Evolutionary conservation across 495 filamentous ascomycete genomes (phyloP).

Genomic region (Penicillium tannophilum): DNA sequence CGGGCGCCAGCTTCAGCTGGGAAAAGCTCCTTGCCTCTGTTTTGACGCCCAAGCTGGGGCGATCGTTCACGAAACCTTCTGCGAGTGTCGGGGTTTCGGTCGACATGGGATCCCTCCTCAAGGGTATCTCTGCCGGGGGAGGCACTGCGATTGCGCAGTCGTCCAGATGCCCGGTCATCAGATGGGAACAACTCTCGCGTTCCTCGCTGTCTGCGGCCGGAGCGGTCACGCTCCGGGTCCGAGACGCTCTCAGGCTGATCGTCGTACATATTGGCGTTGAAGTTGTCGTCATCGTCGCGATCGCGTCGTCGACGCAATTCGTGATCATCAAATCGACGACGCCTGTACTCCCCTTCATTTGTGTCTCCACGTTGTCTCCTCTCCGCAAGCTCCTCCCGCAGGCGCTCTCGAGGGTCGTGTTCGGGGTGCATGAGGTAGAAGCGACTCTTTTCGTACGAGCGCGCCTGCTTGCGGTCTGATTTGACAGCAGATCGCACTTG

Average conservation of each 20-base stretch:
- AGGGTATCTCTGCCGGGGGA: conserved; percentile 67
- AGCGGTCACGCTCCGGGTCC: conserved; percentile 33
- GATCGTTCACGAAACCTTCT: conserved; percentile 48
- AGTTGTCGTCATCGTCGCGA: conserved; percentile 53
- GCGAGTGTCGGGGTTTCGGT: conserved; percentile 34
- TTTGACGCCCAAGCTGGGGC: conserved; percentile 33
- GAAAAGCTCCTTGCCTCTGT: conserved; percentile 52
- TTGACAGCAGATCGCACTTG: conserved; percentile 71
- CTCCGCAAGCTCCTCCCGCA: conserved; percentile 50
- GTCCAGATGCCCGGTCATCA: conserved; percentile 36
- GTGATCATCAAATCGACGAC: conserved; percentile 58
- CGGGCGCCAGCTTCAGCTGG: conserved; percentile 33
- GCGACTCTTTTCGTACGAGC: conserved; percentile 76
- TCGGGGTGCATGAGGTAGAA: conserved; percentile 92
- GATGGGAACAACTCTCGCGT: conserved; percentile 57
- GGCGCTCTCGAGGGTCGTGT: conserved; percentile 77
- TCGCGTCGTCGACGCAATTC: conserved; percentile 56
- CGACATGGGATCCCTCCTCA: conserved; percentile 57
- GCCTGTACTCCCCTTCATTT: conserved; percentile 61
- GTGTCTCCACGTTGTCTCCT: conserved; percentile 56
- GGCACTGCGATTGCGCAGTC: conserved; percentile 65
- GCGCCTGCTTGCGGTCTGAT: conserved; percentile 75
- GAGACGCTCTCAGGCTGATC: conserved; percentile 50
- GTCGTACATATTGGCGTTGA: conserved; percentile 79
- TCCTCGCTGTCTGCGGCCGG: conserved; percentile 29